Base-by-base conservation (phyloP, 257 asterid genomes). In the Catharanthus roseus region DNA sequence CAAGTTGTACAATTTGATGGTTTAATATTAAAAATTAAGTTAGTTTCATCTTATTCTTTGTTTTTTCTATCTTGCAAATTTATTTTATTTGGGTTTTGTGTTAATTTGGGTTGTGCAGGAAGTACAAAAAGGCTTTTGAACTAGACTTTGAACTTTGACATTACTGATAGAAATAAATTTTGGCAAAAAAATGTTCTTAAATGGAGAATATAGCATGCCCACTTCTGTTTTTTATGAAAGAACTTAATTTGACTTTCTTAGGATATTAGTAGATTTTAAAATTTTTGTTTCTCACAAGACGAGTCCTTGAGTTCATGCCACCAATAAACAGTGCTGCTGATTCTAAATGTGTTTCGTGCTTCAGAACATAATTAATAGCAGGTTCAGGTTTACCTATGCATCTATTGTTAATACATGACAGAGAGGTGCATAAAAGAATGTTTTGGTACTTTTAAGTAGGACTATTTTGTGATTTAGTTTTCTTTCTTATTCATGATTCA, bases 1-100 rank as follows among this genome's bases (percentile, higher is more conserved):
- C 58, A 49, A 67, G 55, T 49, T 67, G 72, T 67, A 67, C 12
- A 67, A 67, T 67, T 50, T 19, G 1, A 10, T 47, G 61, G 72
- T 28, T 29, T 49, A 67, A 67, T 67, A 47, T 29, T 12, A 67
- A 47, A 66, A 41, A 29, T 65, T 65, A 15, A 31, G 1, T 58
- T 62, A 62, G 58, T 24, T 33, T 44, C 29, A 67, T 1, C 15
- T 67, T 21, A 42, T 18, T 47, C 23, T 28, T 47, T 13, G 29
- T 24, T 65, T 38, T 41, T 42, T 1, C 21, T 41, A 2, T 41
- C 19, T 49, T 10, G 8, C 24, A 36, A 18, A 9, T 63, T 26
- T 9, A 19, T n/a, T 29, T 47, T 44, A 19, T n/a, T 29, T 47
- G 26, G 24, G 31, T 41, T 23, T 61, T n/a, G 16, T 62, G 24